Evolutionary conservation across 2,329 filamentous ascomycete genomes (phyloP).

Genomic region (Domatiomyces globalis): DNA sequence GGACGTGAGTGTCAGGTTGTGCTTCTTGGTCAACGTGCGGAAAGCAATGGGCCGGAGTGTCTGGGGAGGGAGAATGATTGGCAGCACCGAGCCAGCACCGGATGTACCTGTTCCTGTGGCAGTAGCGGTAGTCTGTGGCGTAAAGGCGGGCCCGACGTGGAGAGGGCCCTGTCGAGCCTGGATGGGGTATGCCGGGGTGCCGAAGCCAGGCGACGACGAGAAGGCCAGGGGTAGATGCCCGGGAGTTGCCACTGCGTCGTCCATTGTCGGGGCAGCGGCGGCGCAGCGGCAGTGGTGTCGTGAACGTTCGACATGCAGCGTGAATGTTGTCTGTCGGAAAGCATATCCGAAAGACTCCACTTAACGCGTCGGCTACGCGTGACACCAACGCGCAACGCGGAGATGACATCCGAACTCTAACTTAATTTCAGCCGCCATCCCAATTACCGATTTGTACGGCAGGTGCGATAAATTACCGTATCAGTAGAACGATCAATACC

Average conservation of each 20-base stretch:
- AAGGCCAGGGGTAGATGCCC: constrained; percentile 10
- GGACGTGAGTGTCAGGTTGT: constrained; percentile 82
- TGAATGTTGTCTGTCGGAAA: not conserved
- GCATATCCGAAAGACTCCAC: too few species aligned
- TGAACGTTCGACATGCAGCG: not conserved
- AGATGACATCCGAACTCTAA: too few species aligned
- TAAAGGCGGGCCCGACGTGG: constrained; percentile 19
- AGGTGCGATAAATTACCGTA: not conserved
- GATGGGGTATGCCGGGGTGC: constrained; percentile 68
- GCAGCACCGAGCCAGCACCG: constrained; percentile 49
- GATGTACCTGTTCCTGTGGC: constrained; percentile 33
- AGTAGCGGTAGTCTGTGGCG: constrained; percentile 20
- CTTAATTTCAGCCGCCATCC: too few species aligned
- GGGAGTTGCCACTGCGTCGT: constrained; percentile 15
- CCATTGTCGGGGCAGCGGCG: constrained; percentile 12
- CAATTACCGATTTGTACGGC: not conserved
- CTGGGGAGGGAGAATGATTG: constrained; percentile 75
- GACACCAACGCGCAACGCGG: too few species aligned
- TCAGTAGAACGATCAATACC: too few species aligned
- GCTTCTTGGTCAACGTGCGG: constrained; percentile 91
- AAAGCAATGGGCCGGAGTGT: constrained; percentile 84
- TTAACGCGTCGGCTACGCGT: too few species aligned
- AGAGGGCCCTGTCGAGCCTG: constrained; percentile 27
- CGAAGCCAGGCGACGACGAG: constrained; percentile 83
- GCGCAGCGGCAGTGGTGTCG: not conserved